Conservation (phyloP, 805 yeast genomes). For the Sugiyamaella boreocaroliniensis region DNA sequence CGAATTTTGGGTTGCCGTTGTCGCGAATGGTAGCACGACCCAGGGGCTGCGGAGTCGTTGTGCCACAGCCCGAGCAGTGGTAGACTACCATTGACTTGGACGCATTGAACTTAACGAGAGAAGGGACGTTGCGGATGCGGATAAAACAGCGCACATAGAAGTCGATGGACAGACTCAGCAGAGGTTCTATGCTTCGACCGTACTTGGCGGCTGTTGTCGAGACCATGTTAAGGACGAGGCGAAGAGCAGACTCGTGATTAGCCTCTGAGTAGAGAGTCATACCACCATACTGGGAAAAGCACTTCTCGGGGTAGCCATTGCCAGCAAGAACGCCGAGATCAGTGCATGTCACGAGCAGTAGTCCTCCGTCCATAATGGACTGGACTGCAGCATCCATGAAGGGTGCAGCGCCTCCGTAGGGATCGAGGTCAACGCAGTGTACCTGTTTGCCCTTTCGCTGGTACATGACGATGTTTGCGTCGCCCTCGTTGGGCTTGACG, state of each 20-base stretch:
- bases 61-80: constrained; percentile 83
- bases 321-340: constrained; percentile 96
- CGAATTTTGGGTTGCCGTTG: constrained; percentile 23
- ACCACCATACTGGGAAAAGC: constrained; percentile 93
- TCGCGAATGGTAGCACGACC: constrained; percentile 45
- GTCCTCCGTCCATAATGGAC: constrained; percentile 73
- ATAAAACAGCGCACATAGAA: constrained; percentile 86
- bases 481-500: constrained; percentile 70
- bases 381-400: constrained; percentile 90
- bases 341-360: constrained; percentile 88
- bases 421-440: constrained; percentile 90
- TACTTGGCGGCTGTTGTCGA: constrained; percentile 84
- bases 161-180: constrained; percentile 79
- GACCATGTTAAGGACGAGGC: constrained; percentile 72
- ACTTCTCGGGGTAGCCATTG: constrained; percentile 92
- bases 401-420: constrained; percentile 96
- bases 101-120: constrained; percentile 71
- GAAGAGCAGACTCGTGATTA: constrained; percentile 86
- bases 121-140: constrained; percentile 69
- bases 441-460: constrained; percentile 28
- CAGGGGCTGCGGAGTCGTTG: constrained; percentile 62
- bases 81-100: constrained; percentile 71
- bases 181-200: constrained; percentile 80
- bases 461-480: constrained; percentile 84
- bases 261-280: constrained; percentile 78